A percentile compares a stretch with the other conserved stretches of the same genome.
phyloP scores from a whole-genome alignment of 768 basidiomycete species.

The Mrakia frigida region DNA sequence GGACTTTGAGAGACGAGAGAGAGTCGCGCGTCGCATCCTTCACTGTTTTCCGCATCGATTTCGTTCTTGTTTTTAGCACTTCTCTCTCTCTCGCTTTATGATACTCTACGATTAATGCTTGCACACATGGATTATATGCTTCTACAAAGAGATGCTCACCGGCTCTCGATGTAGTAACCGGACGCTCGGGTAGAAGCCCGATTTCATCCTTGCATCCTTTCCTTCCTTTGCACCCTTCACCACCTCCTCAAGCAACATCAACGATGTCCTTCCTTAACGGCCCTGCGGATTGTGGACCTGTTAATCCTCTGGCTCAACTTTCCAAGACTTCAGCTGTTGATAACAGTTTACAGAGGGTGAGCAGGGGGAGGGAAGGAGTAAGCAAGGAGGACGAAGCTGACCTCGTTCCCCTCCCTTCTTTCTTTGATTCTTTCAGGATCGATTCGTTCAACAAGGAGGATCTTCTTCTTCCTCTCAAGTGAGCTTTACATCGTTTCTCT shows the following conservation, averaged over 20 bases:
- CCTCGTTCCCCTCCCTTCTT: conserved; percentile 13
- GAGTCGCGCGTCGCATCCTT: too few species aligned
- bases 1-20: background rate
- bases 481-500: background rate
- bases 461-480: conserved; percentile 9
- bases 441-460: conserved; percentile 10
- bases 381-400: background rate
- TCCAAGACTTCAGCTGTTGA: conserved; percentile 21
- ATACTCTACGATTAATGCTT: too few species aligned
- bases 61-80: too few species aligned
- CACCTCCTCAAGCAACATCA: background rate
- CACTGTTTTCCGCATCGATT: too few species aligned
- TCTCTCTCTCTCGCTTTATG: too few species aligned
- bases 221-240: background rate
- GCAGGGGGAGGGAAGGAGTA: background rate
- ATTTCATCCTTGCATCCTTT: background rate
- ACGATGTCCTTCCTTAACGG: conserved; percentile 20
- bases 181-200: too few species aligned
- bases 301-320: conserved; percentile 22
- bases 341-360: conserved; percentile 17
- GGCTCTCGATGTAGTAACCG: too few species aligned
- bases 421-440: background rate
- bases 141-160: too few species aligned
- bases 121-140: too few species aligned
- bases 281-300: conserved; percentile 23